A percentile compares a stretch with the other conserved stretches of the same genome.
These are phyloP conservation scores for Psidium friedrichsthalianum DNA, from an alignment of 345 rosid species.

Conservation along the genomic window DNA sequence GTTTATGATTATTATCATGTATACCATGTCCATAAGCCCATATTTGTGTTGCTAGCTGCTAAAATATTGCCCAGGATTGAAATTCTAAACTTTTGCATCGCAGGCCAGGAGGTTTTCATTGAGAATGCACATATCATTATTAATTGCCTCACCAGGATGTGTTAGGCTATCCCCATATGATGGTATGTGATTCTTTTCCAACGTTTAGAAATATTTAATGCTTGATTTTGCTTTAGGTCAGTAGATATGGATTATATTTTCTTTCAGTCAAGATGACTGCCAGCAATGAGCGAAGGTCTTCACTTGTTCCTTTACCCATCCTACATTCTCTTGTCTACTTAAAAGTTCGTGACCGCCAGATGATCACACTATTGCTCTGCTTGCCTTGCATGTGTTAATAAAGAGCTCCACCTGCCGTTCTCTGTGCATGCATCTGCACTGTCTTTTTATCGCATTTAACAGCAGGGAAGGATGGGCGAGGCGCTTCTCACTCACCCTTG, in stretches of 20 bases:
- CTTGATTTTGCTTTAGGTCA: background rate
- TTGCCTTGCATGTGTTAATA: background rate
- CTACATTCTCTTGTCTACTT: background rate
- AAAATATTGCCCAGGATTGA: background rate
- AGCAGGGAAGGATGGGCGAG: background rate
- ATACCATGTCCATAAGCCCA: background rate
- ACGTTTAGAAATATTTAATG: background rate
- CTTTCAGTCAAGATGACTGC: background rate
- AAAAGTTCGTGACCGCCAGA: background rate
- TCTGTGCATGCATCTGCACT: background rate
- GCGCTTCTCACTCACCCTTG: background rate
- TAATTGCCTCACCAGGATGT: conserved; percentile 42
- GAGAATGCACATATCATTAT: conserved; percentile 55
- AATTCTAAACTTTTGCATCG: conserved; percentile 3
- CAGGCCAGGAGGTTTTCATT: conserved; percentile 52
- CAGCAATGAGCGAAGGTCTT: background rate
- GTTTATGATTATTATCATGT: background rate
- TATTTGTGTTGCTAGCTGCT: background rate
- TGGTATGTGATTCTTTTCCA: conserved; percentile 25
- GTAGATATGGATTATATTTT: background rate
- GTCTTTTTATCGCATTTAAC: background rate
- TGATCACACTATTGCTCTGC: background rate
- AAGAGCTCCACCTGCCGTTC: background rate
- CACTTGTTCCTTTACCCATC: background rate
- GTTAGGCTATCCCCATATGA: conserved; percentile 49